Percentiles rank a stretch among this genome's conserved stretches.
Evolutionary conservation across 1,284 basidiomycete species (phyloP).

Genomic region (Trametes versicolor): DNA sequence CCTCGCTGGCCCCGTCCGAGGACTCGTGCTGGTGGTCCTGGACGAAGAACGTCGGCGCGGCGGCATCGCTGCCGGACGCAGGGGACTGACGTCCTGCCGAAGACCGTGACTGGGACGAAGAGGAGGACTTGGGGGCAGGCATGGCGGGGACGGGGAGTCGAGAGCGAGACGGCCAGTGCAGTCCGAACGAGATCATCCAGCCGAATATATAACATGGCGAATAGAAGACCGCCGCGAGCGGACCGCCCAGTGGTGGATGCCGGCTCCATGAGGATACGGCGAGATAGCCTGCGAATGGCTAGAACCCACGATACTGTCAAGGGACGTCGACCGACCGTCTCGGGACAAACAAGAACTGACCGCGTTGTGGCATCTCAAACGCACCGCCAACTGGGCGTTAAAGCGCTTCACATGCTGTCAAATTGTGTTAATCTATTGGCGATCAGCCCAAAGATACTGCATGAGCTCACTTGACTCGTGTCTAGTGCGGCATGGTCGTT

Average conservation of each 20-base stretch:
- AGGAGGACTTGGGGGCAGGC: slow-evolving; percentile 12
- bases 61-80: slow-evolving; percentile 27
- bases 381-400: slow-evolving; percentile 13
- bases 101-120: slow-evolving; percentile 10
- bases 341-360: slow-evolving; percentile 17
- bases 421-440: slow-evolving; percentile 9
- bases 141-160: slow-evolving; percentile 13
- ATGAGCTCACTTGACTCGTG: slow-evolving; percentile 2
- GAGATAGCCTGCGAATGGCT: slow-evolving; percentile 6
- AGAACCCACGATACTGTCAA: slow-evolving; percentile 19
- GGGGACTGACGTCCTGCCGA: slow-evolving; percentile 12
- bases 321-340: slow-evolving; percentile 12
- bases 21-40: slow-evolving; percentile 25
- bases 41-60: slow-evolving; percentile 41
- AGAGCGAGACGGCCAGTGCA: slow-evolving; percentile 2
- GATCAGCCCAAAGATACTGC: slow-evolving; percentile 9
- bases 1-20: slow-evolving; percentile 30
- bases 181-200: not conserved
- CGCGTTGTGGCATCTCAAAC: slow-evolving; percentile 9
- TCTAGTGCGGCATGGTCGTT: not conserved
- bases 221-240: slow-evolving; percentile 3
- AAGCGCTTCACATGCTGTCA: slow-evolving; percentile 18
- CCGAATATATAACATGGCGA: slow-evolving; percentile 7
- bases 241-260: slow-evolving; percentile 15
- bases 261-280: slow-evolving; percentile 6